Conservation (phyloP, 1,284 basidiomycete genomes). For the Heterobasidion parviporum region DNA sequence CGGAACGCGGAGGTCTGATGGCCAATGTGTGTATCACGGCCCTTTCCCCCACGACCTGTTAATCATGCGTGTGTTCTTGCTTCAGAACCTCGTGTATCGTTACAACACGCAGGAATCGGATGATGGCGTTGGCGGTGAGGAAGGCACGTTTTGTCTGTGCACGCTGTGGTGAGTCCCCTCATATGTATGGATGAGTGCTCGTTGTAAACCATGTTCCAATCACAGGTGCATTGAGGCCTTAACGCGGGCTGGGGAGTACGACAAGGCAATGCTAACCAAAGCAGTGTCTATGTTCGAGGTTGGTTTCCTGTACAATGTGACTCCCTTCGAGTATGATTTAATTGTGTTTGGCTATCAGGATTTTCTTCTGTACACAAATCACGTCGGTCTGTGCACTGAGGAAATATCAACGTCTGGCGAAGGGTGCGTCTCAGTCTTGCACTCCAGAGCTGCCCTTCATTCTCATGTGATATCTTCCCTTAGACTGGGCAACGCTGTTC, state of each 20-base stretch:
- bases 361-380: constrained; percentile 76
- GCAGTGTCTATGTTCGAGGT: constrained; percentile 83
- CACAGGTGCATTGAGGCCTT: constrained; percentile 80
- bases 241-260: constrained; percentile 75
- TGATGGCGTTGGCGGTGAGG: constrained; percentile 90
- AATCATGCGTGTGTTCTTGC: not conserved
- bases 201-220: not conserved
- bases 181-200: not conserved
- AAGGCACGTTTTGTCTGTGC: constrained; percentile 79
- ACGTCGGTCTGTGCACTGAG: constrained; percentile 81
- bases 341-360: constrained; percentile 32
- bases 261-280: constrained; percentile 55
- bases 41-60: not conserved
- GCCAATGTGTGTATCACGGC: constrained; percentile 53
- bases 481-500: constrained; percentile 77
- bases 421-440: constrained; percentile 31
- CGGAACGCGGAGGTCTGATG: constrained; percentile 81
- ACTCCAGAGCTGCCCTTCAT: not conserved
- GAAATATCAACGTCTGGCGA: constrained; percentile 77
- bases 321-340: not conserved
- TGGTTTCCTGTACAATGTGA: constrained; percentile 12
- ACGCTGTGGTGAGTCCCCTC: constrained; percentile 53
- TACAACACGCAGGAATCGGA: constrained; percentile 77
- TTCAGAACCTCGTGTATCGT: constrained; percentile 63
- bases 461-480: not conserved